A percentile compares a stretch with the other conserved stretches of the same genome.
phyloP scores from a whole-genome alignment of 2,329 filamentous ascomycete genomes.

The Drechmeria coniospora region DNA sequence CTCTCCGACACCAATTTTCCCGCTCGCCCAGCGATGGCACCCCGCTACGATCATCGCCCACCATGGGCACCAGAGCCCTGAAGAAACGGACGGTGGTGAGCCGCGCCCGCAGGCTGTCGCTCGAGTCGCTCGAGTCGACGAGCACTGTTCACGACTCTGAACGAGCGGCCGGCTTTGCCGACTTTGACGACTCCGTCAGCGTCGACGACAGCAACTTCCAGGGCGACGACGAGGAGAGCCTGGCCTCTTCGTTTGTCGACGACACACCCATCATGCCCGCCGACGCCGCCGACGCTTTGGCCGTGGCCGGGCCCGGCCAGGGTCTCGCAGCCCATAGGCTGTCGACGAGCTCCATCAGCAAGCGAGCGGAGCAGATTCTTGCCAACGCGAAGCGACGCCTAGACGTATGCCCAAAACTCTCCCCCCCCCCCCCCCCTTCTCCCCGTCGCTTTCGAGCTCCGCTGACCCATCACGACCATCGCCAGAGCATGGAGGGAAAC shows the following conservation, averaged over 20 bases:
- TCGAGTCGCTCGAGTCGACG: conserved; percentile 45
- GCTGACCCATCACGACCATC: conserved; percentile 5
- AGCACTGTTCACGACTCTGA: conserved; percentile 43
- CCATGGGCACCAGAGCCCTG: conserved; percentile 24
- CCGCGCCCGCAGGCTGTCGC: conserved; percentile 37
- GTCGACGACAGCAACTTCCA: conserved; percentile 51
- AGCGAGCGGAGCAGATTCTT: conserved; percentile 75
- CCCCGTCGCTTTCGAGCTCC: neutral
- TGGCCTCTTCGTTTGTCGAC: conserved; percentile 40
- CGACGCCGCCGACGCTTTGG: conserved; percentile 4
- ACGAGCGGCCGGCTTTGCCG: conserved; percentile 33
- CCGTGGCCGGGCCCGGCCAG: too few relatives aligned
- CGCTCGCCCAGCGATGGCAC: conserved; percentile 16
- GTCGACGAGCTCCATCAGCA: conserved; percentile 62
- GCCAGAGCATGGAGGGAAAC: conserved; percentile 88
- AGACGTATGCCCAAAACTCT: conserved; percentile 43
- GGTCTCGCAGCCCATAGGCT: conserved; percentile 37
- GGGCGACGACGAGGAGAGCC: conserved; percentile 52
- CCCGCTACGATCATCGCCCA: conserved; percentile 27
- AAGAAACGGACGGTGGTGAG: conserved; percentile 26
- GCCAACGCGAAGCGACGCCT: conserved; percentile 83
- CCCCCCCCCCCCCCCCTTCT: neutral
- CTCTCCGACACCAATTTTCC: conserved; percentile 20
- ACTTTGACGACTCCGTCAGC: conserved; percentile 47
- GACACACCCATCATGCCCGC: conserved; percentile 18